A percentile compares a stretch with the other conserved stretches of the same genome.
Evolutionary conservation across 2,329 filamentous ascomycete species (phyloP).

Genomic region (Didymella pinodella): DNA sequence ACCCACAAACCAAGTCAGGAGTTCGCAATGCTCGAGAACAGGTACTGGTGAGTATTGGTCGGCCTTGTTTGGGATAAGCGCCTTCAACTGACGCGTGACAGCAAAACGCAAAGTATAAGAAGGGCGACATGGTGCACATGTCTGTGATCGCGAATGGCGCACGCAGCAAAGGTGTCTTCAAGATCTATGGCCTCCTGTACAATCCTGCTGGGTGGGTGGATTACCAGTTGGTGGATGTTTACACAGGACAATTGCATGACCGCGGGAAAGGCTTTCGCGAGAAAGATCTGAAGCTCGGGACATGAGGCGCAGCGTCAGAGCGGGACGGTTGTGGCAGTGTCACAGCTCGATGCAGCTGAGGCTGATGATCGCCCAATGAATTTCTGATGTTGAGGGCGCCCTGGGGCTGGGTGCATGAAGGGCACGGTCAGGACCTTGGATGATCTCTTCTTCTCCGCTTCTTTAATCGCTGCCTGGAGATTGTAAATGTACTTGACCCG

Average conservation of each 20-base stretch:
- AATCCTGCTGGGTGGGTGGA: constrained; percentile 34
- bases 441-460: neutral
- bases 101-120: constrained; percentile 34
- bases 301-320: constrained; percentile 8
- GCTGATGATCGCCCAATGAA: constrained; percentile 29
- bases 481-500: constrained; percentile 5
- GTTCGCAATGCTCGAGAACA: constrained; percentile 14
- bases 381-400: constrained; percentile 25
- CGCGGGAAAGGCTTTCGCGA: constrained; percentile 30
- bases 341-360: constrained; percentile 24
- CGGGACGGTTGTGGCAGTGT: constrained; percentile 34
- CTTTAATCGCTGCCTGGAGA: neutral
- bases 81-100: constrained; percentile 7
- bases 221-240: constrained; percentile 38
- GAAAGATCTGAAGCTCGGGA: constrained; percentile 29
- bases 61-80: too few species aligned
- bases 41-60: neutral
- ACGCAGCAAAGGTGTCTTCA: constrained; percentile 35
- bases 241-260: constrained; percentile 22
- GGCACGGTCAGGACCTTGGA: neutral
- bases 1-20: constrained; percentile 37
- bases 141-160: constrained; percentile 27
- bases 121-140: constrained; percentile 41
- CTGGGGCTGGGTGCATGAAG: constrained; percentile 22
- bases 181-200: constrained; percentile 22